phyloP scores from a whole-genome alignment of 2,329 filamentous ascomycete species.

The Penicillium decumbens region DNA sequence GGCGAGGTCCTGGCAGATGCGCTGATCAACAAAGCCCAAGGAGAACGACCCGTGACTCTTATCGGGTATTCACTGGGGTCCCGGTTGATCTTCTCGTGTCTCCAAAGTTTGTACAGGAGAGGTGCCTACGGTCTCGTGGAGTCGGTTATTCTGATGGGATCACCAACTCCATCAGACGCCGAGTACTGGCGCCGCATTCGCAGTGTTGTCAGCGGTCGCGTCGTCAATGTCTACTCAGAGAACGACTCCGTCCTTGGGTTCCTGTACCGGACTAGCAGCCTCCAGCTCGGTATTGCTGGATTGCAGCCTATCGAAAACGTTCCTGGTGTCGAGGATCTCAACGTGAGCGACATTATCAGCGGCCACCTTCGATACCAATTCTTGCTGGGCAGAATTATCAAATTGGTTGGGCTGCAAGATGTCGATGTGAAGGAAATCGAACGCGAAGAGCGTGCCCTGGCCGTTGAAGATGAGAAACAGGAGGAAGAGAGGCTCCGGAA shows the following conservation, averaged over 20 bases:
- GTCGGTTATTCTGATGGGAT: conserved; percentile 74
- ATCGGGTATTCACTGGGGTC: conserved; percentile 80
- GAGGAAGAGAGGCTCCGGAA: conserved; percentile 34
- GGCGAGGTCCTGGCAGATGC: conserved; percentile 76
- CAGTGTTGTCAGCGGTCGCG: conserved; percentile 70
- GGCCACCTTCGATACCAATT: conserved; percentile 68
- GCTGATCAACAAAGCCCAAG: conserved; percentile 74
- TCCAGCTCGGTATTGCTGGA: conserved; percentile 79
- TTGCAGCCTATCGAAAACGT: conserved; percentile 64
- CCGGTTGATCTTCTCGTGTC: conserved; percentile 74
- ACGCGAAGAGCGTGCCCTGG: conserved; percentile 41
- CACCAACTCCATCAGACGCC: conserved; percentile 67
- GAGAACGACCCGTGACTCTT: conserved; percentile 73
- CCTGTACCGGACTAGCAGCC: conserved; percentile 75
- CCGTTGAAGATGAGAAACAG: conserved; percentile 37
- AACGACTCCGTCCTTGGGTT: conserved; percentile 86
- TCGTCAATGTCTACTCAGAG: conserved; percentile 83
- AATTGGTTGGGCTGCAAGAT: conserved; percentile 65
- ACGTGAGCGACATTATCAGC: conserved; percentile 61
- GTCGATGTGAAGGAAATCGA: conserved; percentile 48
- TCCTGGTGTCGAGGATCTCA: conserved; percentile 57
- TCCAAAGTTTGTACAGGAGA: conserved; percentile 70
- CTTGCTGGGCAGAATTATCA: conserved; percentile 62
- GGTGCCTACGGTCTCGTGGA: conserved; percentile 80
- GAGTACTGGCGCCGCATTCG: conserved; percentile 72